These are phyloP conservation scores for Oryza meridionalis DNA, from an alignment of 176 grass and related monocot genomes.

Conservation along the genomic window DNA sequence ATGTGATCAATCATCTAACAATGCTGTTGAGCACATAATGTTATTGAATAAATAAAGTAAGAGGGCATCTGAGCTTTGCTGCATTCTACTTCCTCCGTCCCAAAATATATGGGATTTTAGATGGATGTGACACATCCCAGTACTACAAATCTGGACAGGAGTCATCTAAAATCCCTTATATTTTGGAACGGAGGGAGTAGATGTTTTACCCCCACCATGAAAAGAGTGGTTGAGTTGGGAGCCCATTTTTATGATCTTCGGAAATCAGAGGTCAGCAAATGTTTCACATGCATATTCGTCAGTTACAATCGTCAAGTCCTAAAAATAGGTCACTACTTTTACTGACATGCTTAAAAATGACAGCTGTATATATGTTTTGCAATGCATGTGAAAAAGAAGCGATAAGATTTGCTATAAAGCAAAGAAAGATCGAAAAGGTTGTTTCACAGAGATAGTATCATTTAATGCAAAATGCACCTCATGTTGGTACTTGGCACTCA, in stretches of 20 bases:
- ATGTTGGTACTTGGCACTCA: slow-evolving; percentile 12
- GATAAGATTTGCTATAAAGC: background rate
- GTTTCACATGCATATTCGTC: slow-evolving; percentile 3
- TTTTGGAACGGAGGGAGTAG: no score
- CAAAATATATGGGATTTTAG: no score
- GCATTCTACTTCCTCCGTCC: background rate
- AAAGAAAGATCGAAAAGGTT: background rate
- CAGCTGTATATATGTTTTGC: background rate
- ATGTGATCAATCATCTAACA: slow-evolving; percentile 15
- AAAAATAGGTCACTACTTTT: background rate
- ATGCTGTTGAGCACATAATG: background rate
- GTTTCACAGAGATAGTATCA: background rate
- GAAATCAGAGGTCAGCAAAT: slow-evolving; percentile 16
- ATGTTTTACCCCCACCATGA: background rate
- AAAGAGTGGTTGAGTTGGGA: background rate
- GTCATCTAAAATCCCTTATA: no score
- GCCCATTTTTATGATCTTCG: slow-evolving; percentile 2
- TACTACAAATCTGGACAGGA: no score
- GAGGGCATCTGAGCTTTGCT: background rate
- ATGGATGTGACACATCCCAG: no score
- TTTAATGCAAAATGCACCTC: background rate
- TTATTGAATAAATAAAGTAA: slow-evolving; percentile 19
- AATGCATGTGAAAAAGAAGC: slow-evolving; percentile 7
- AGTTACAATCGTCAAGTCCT: background rate
- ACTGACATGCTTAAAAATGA: background rate